Base-by-base conservation (phyloP, 2,329 filamentous ascomycete genomes). In the Stromatinia cepivora region DNA sequence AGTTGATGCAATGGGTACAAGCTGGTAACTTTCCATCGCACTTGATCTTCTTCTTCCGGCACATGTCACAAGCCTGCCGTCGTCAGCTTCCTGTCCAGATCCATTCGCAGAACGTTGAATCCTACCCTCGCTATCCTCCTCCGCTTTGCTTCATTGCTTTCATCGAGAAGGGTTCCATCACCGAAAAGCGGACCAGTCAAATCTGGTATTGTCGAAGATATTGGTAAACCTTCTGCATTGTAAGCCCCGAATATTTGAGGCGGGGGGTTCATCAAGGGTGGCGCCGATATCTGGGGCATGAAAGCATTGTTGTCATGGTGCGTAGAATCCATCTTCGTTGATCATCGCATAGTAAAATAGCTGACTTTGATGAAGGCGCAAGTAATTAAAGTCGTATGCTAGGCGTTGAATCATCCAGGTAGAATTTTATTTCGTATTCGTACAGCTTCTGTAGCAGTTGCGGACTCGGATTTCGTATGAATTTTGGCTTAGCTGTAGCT, bases 11-110 rank as follows among this genome's bases (percentile, higher is more conserved):
- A 81, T 98, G 95, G 10, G 92, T 94, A 81, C 95, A 99, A 71
- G 93, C 89, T 50, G 95, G 94, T 81, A 97, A 88, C 82, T 96
- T 97, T 74, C 95, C 94, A 79, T 98, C 95, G 81, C 94, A 98
- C 82, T 98, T 98, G 81, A 98, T 95, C 85, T 94, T 97, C 81
- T 92, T 94, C 82, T 97, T 97, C 76, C 94, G 87, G 79, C 94
- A 98, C 93, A 87, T 85, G 73, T 87, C 86, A 77, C 86, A 87
- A 67, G 85, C 86, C 76, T 86, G 80, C 36, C 82, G 83, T 62
- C 58, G 71, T 76, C 71, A 75, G 73, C 69, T 46, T 46, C 13
- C 31, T 48, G 7, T 39, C 34, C 28, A 42, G 20, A 34, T 39
- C 39, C 34, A 25, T 66, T 65, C 31, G 54, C 50, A 53, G 36